phyloP scores from a whole-genome alignment of 1,284 basidiomycete species.

The Clitocybe nebularis region DNA sequence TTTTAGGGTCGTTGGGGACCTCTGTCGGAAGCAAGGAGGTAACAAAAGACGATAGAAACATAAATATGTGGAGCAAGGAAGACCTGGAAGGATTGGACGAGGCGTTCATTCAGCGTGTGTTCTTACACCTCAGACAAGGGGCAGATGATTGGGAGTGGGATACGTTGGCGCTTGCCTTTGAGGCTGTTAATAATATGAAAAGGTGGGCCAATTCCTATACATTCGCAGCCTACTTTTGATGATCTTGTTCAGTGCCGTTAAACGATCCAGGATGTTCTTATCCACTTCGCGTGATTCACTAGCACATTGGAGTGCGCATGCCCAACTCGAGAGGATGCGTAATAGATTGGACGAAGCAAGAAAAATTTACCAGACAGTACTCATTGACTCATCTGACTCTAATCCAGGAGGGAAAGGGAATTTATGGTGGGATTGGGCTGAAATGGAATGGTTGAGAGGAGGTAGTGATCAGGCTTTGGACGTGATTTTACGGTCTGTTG shows the following conservation, averaged over 20 bases:
- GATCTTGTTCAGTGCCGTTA: constrained; percentile 52
- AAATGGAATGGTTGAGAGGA: constrained; percentile 81
- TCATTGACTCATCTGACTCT: constrained; percentile 39
- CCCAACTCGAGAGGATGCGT: constrained; percentile 72
- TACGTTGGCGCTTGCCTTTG: constrained; percentile 59
- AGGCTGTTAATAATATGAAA: constrained; percentile 58
- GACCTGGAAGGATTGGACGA: constrained; percentile 46
- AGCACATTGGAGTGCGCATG: constrained; percentile 78
- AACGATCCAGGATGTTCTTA: constrained; percentile 70
- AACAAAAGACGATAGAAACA: constrained; percentile 27
- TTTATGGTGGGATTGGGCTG: constrained; percentile 87
- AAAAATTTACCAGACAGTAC: constrained; percentile 76
- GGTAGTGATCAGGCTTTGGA: constrained; percentile 45
- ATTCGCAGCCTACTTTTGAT: constrained; percentile 3
- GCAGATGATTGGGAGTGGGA: constrained; percentile 61
- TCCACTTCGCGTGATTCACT: constrained; percentile 63
- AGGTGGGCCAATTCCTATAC: constrained; percentile 36
- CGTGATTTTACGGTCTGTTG: constrained; percentile 51
- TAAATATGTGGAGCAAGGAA: constrained; percentile 46
- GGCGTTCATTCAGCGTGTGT: constrained; percentile 49
- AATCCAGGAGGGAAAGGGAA: constrained; percentile 35
- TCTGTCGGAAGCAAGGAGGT: constrained; percentile 28
- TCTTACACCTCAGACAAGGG: constrained; percentile 50
- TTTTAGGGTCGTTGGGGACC: constrained; percentile 52
- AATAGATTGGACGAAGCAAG: constrained; percentile 72